Base-by-base conservation (phyloP, 2,329 filamentous ascomycete species). In the Thelonectria discophora region DNA sequence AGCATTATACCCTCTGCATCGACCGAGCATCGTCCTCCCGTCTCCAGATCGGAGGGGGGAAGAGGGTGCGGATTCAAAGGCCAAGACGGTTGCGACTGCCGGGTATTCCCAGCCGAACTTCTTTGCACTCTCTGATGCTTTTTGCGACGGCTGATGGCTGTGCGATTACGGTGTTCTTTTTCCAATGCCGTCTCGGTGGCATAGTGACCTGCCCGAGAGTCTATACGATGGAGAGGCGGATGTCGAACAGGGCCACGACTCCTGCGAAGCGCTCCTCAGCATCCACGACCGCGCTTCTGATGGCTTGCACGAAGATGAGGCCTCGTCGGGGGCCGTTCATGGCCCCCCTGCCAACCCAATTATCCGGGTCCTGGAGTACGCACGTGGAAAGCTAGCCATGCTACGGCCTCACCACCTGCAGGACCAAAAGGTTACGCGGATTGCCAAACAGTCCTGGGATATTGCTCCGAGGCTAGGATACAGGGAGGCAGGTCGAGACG, bases 1-100 rank as follows among this genome's bases (percentile, higher is more conserved):
- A 43, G 45, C 48, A 42, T 52, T 48, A 47, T 55, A 60, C 48
- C 52, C 39, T 49, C 55, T 45, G 18, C 8, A 55, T 50, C 39
- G 37, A 55, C 42, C 32, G 34, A 53, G 52, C 27, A 30, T 30
- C 27, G 27, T 30, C 27, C 27, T 30, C 27, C 11, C 32, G 47
- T 45, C 43, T 32, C 32, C 47, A 40, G 34, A 55, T 55, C 42
- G 12, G 21, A 21, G 15, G 46, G 21, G 20, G 15, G 46, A 37
- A 20, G 39, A 24, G 45, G 54, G 34, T 9, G 7, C n/a, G 32
- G 47, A 18, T 49, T 18, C n/a, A 51, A 27, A 30, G 27, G 39
- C 30, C 37, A 43, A 55, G 27, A 10, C 30, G n/a, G 12, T 18
- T 18, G 20, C 20, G 5, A 11, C 32, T 51, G 51, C 52, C 47